Conservation (phyloP, 2,329 filamentous ascomycete genomes). For the Colletotrichum incanum region DNA sequence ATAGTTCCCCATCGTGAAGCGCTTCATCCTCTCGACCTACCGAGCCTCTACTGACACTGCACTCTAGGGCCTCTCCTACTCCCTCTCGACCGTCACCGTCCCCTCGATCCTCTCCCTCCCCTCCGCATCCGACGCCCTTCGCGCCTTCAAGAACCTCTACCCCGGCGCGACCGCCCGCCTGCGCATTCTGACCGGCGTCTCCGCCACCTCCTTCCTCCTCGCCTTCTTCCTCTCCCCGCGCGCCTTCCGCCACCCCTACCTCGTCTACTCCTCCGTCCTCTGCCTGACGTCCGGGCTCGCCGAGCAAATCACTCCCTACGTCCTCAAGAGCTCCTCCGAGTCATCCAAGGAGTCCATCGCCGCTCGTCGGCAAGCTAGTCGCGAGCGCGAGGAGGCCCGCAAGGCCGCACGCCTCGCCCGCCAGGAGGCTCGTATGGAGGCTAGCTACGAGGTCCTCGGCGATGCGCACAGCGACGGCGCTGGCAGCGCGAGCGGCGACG, state of each 20-base stretch:
- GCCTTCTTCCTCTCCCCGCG: conserved; percentile 85
- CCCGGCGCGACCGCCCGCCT: conserved; percentile 76
- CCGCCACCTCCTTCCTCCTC: conserved; percentile 80
- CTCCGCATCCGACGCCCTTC: conserved; percentile 79
- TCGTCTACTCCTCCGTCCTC: conserved; percentile 86
- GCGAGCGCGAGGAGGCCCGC: conserved; percentile 48
- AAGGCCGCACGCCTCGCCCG: conserved; percentile 51
- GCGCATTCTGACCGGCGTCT: conserved; percentile 77
- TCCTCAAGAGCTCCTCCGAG: conserved; percentile 52
- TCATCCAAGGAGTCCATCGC: conserved; percentile 47
- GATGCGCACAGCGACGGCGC: conserved; percentile 64
- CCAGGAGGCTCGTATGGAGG: conserved; percentile 69
- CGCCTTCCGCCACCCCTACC: conserved; percentile 86
- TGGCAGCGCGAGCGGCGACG: conserved; percentile 65
- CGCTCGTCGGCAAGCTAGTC: conserved; percentile 46
- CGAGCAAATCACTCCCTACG: conserved; percentile 63
- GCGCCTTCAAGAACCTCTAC: conserved; percentile 79
- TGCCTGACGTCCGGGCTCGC: conserved; percentile 73
- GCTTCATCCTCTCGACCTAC: neutral
- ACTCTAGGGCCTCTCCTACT: conserved; percentile 87
- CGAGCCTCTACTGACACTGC: conserved; percentile 17
- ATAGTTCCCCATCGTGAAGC: neutral
- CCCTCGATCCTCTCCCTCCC: conserved; percentile 87
- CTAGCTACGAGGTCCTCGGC: conserved; percentile 79
- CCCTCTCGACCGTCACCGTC: conserved; percentile 82